Percentiles rank a stretch among this genome's conserved stretches.
Conservation (phyloP, 345 rosid genomes). For the Eucalyptus caleyi region DNA sequence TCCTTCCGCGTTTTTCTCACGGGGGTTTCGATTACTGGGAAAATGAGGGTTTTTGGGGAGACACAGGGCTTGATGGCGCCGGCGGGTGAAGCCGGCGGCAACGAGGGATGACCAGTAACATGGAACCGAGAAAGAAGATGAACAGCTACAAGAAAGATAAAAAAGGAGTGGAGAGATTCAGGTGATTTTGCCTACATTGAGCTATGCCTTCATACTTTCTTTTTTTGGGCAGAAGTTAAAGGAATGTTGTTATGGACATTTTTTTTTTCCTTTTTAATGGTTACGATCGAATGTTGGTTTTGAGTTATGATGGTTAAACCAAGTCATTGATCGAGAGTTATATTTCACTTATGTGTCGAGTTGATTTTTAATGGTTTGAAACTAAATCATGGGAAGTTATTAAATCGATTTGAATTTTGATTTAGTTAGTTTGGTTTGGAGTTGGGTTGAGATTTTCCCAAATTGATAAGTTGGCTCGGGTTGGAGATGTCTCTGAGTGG, state of each 20-base stretch:
- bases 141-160: too few species aligned
- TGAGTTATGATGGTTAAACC: neutral
- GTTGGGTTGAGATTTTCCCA: neutral
- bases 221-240: too few species aligned
- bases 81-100: too few species aligned
- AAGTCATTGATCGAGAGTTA: neutral
- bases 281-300: neutral
- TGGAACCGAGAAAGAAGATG: too few species aligned
- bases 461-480: neutral
- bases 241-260: too few species aligned
- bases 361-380: neutral
- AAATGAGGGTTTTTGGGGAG: neutral
- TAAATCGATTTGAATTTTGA: neutral
- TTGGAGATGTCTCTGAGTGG: neutral
- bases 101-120: too few species aligned
- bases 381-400: accelerated
- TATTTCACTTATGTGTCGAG: neutral
- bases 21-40: neutral
- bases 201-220: too few species aligned
- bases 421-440: neutral
- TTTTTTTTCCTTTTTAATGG: neutral
- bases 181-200: too few species aligned
- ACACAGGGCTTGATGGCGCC: too few species aligned
- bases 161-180: too few species aligned
- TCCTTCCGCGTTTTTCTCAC: neutral